Base-by-base conservation (phyloP, 2,329 filamentous ascomycete species). In the Paecilomyces sp. region DNA sequence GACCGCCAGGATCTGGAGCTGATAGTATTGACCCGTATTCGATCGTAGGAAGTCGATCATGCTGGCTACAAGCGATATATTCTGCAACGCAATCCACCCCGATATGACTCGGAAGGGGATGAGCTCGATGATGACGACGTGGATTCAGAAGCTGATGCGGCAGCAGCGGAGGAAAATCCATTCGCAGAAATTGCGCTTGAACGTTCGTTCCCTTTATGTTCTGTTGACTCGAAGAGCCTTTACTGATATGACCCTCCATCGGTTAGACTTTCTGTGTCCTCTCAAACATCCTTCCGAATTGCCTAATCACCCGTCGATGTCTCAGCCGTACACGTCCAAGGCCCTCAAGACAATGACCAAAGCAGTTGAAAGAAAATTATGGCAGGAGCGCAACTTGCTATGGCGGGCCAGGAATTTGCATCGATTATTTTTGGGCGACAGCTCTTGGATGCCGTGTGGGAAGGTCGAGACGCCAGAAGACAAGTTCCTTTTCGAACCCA, bases 41-140 rank as follows among this genome's bases (percentile, higher is more conserved):
- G 3, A 33, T 12, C 8, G 62, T 61, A 86, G 83, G 82, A 78
- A 72, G 79, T 87, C 63, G 81, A 85, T 54, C 84, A 88, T 68
- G 85, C 83, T 51, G 85, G 85, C 54, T 86, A 87, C 70, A 76
- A 79, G 51, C 79, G 85, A 66, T 79, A 82, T 67, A 85, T 86
- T 57, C 76, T 88, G 55, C 77, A 80, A 63, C 79, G 76, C 50
- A 87, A 86, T 60, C 85, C 85, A 5, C 76, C 78, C 57, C 80
- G 82, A 63, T 85, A 83, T 70, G 85, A 88, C 67, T 82, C 82
- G n/a, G 83, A 88, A 67, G 85, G 85, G 58, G 84, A 85, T 63
- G 80, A 86, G 61, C 77, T 86, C 55, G 83, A 85, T 36, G 79
- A 80, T 24, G 80, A 82, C 60, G 83, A 85, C 68, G 81, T 81